Evolutionary conservation across 768 basidiomycete species (phyloP), one percentile per base, ranked within the genome.

Genomic region (Artomyces pyxidatus): DNA sequence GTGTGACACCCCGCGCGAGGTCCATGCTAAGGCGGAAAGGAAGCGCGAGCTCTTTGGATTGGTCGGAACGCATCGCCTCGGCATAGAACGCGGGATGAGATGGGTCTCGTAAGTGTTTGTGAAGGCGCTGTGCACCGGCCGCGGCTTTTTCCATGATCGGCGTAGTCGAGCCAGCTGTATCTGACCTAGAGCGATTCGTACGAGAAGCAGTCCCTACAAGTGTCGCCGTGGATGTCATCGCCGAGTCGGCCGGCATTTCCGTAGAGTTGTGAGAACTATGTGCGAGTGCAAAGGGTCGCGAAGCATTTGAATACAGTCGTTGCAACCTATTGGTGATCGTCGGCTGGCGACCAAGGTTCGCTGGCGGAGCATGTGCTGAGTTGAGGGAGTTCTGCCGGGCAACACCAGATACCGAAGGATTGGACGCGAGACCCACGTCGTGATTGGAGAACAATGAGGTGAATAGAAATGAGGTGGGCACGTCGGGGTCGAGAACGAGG

Each of bases 401-500:
- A n/a, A 48, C 27, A 29, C 30, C 37, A 26, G 35, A 35, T 14
- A 39, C 32, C 51, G 11, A 55, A 58, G 21, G 62, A 59, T 40
- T 58, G 61, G 55, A 58, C 66, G 51, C 55, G 54, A 53, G 67
- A 28, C 55, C 63, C 32, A 63, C 61, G 49, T 57, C 62, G 47
- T 56, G 39, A 38, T 63, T 53, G 37, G 70, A 62, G 23, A 69
- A 63, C 8, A 67, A 62, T 3, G 71, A 63, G 29, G 69, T 64
- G 58, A 80, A 78, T 5, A 78, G 58, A 26, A 74, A 59, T 43
- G 73, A 73, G 46, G 77, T 65, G 37, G 76, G 73, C 6, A 85
- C 66, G 53, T 88, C 85, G 12, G 89, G 90, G 63, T 94, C 92
- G 42, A 96, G 74, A 16, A 97, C 62, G 53, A 98, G 77, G 21